Evolutionary conservation across 2,329 filamentous ascomycete genomes (phyloP), one percentile per base, ranked within the genome.

Genomic region (Sporothrix humicola): DNA sequence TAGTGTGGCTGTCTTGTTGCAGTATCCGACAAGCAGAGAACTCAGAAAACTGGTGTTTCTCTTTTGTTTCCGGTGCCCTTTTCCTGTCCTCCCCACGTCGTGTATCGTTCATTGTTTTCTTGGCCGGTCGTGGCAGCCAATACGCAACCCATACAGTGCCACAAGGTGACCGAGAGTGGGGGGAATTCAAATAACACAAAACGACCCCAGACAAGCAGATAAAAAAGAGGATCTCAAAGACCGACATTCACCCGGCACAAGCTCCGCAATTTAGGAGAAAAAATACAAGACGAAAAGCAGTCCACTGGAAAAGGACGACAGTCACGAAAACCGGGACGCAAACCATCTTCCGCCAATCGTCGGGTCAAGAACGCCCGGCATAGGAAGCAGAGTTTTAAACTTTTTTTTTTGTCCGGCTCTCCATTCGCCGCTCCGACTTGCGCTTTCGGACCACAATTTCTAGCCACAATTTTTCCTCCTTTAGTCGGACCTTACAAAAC

Each of bases 261-360:
- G 23, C 65, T 52, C 65, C 65, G 65, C 46, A 52, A 52, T n/a
- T 26, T 37, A 52, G 23, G 20, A 48, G 44, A 48, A 10, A 50
- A 31, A 37, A 8, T 15, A 26, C 9, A 52, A 23, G 20, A 50
- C 63, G 23, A 68, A 50, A 68, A 50, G 50, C 20, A 31, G 17
- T 5, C 31, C 4, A 37, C 31, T 56, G 8, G 42, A 31, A 23
- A 42, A 23, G 66, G 23, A 26, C 23, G 23, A 26, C 23, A 56
- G 17, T 23, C 26, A n/a, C 9, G 9, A 56, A 44, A 69, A 37
- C 50, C 12, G 61, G 61, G 42, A 66, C 42, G 42, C 48, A 56
- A 56, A 23, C 48, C 66, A 13, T 69, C 66, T 69, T 69, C 66
- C 48, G 50, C 66, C 66, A 56, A 56, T 69, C 17, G 66, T 56